phyloP scores from a whole-genome alignment of 768 basidiomycete species.

The Amanita inopinata region DNA sequence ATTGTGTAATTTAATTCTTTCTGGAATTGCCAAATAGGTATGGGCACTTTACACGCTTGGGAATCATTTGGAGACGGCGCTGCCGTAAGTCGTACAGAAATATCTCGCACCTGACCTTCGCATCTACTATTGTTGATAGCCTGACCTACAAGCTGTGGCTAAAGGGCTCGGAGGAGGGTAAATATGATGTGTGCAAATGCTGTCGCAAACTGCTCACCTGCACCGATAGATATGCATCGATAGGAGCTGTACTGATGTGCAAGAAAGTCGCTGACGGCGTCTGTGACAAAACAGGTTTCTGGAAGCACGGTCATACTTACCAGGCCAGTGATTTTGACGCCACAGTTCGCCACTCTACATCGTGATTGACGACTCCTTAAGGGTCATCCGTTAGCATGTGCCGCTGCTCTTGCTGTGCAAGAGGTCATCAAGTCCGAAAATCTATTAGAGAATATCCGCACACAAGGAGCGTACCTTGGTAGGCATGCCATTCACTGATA shows the following conservation, averaged over 20 bases:
- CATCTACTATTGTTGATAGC: conserved; percentile 23
- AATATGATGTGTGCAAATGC: conserved; percentile 13
- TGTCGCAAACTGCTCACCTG: neutral
- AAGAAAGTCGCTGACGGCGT: conserved; percentile 64
- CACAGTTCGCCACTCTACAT: neutral
- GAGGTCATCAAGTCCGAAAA: conserved; percentile 59
- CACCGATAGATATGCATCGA: conserved; percentile 57
- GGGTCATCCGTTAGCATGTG: conserved; percentile 69
- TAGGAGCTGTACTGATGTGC: conserved; percentile 75
- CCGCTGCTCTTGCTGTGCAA: conserved; percentile 76
- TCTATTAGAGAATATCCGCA: conserved; percentile 54
- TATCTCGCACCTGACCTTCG: neutral
- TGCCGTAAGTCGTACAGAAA: conserved; percentile 27
- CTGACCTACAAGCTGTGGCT: conserved; percentile 83
- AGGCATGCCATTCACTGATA: conserved; percentile 1
- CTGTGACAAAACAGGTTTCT: conserved; percentile 53
- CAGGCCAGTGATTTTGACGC: conserved; percentile 33
- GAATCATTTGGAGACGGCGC: conserved; percentile 71
- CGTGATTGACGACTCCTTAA: no score
- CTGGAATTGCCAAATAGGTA: conserved; percentile 35
- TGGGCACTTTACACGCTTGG: conserved; percentile 86
- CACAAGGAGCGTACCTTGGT: conserved; percentile 53
- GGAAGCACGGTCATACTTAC: conserved; percentile 84
- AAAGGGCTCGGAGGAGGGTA: conserved; percentile 89
- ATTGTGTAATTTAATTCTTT: neutral